Base-by-base conservation (phyloP, 2,329 filamentous ascomycete species). In the Septoria linicola region DNA sequence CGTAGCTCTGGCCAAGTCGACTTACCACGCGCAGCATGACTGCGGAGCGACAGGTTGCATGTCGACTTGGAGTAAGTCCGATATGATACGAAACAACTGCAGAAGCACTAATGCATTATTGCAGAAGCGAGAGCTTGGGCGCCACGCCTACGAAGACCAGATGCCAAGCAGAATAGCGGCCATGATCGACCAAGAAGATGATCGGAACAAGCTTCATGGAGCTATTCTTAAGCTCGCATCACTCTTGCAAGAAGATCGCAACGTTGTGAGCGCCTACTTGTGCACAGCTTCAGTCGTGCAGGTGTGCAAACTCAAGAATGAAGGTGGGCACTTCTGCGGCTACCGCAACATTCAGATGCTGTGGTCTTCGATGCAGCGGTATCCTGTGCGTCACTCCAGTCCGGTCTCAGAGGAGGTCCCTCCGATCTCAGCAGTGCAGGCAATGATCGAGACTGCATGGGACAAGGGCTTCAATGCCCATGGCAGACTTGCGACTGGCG, bases 301-400 rank as follows among this genome's bases (percentile, higher is more conserved):
- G 63, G 78, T 96, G 16, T 89, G 87, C 46, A 96, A 95, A 63
- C 76, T 93, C 47, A 79, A 77, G 13, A 76, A 74, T 49, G 90
- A 95, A 73, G 89, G 89, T 11, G 49, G 48, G 1, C 87, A 88
- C 2, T 96, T 97, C 66, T 97, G 92, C 66, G 91, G 91, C 2
- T 97, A 96, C 66, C 80, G 91, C 8, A 97, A 96, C 64, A 93
- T 96, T 20, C 92, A 97, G 67, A 95, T 95, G 86, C 71, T 96
- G 59, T 74, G 50, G 34, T 41, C 53, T 13, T 27, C 49, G 8
- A 13, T 59, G 1, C 20, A n/a, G n/a, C 43, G 2, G 23, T 25
- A 8, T 13, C 16, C 4, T 16, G n/a, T n/a, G n/a, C 83, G n/a
- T 11, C 3, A 16, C 5, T 21, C 16, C 34, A 8, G 6, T 21